Evolutionary conservation across 2,329 filamentous ascomycete species (phyloP).

Genomic region (Fusarium graminum): DNA sequence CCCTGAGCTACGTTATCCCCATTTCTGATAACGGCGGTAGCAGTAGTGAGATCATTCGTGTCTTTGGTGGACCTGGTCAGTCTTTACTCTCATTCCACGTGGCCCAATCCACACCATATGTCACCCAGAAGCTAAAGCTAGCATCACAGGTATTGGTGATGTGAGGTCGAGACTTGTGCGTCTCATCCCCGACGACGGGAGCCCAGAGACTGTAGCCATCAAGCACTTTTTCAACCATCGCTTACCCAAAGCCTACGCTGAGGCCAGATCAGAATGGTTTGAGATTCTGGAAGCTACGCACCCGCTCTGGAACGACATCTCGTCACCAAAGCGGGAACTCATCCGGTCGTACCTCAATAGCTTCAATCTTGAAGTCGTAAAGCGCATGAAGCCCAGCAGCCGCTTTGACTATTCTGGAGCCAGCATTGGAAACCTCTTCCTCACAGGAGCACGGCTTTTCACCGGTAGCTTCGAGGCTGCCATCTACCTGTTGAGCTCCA

Average conservation of each 20-base stretch:
- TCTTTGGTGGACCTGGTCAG: conserved; percentile 90
- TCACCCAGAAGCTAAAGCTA: conserved; percentile 9
- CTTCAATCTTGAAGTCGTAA: conserved; percentile 82
- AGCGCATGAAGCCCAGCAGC: conserved; percentile 77
- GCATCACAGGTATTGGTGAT: conserved; percentile 66
- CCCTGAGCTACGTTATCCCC: conserved; percentile 88
- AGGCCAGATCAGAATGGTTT: conserved; percentile 85
- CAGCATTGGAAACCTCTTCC: conserved; percentile 82
- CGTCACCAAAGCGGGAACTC: conserved; percentile 79
- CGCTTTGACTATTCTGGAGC: conserved; percentile 83
- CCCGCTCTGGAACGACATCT: conserved; percentile 77
- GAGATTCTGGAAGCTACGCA: conserved; percentile 89
- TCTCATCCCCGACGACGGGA: conserved; percentile 78
- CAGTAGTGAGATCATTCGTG: conserved; percentile 91
- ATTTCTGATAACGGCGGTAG: conserved; percentile 97
- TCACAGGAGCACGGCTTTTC: conserved; percentile 89
- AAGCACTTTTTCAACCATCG: conserved; percentile 90
- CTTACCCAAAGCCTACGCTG: conserved; percentile 68
- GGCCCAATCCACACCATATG: not conserved
- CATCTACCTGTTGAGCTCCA: conserved; percentile 88
- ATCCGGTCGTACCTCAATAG: conserved; percentile 82
- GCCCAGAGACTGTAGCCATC: conserved; percentile 78
- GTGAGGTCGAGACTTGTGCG: conserved; percentile 79
- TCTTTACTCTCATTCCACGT: conserved; percentile 14
- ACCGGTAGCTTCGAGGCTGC: conserved; percentile 92